These are phyloP conservation scores for Panicum virgatum DNA, from an alignment of 202 grass and related monocot genomes.

Conservation along the genomic window DNA sequence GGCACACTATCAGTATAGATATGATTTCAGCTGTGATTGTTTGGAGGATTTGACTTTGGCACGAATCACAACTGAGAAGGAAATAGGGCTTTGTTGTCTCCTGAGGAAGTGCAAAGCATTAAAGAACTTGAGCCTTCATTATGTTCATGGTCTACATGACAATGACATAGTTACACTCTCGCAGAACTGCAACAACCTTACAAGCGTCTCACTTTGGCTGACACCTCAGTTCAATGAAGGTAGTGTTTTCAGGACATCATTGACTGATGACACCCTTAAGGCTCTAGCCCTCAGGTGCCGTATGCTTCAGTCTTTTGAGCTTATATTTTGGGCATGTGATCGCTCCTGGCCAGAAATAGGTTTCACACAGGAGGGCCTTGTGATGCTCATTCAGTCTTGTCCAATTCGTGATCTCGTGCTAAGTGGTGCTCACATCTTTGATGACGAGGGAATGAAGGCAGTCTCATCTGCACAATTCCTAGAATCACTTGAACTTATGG, in stretches of 20 bases:
- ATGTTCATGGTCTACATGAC: conserved; percentile 45
- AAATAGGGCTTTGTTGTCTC: conserved; percentile 45
- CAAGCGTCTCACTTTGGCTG: conserved; percentile 45
- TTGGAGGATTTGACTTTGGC: conserved; percentile 59
- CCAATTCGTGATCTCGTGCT: conserved; percentile 49
- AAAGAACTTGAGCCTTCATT: conserved; percentile 54
- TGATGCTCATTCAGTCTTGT: conserved; percentile 45
- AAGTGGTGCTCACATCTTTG: conserved; percentile 37
- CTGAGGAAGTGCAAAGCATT: conserved; percentile 50
- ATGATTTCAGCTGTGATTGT: conserved; percentile 32
- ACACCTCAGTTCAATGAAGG: neutral
- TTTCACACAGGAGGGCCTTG: conserved; percentile 1
- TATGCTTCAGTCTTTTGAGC: neutral
- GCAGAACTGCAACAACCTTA: conserved; percentile 49
- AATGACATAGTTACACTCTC: conserved; percentile 52
- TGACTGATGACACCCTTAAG: neutral
- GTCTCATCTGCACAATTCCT: conserved; percentile 21
- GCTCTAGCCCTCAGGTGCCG: neutral
- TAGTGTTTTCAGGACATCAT: neutral
- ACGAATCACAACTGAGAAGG: conserved; percentile 32
- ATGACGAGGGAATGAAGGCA: conserved; percentile 41
- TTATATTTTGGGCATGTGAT: neutral
- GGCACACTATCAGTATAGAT: conserved; percentile 10
- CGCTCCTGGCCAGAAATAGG: neutral
- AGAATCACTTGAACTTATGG: neutral